Base-by-base conservation (phyloP, 306 rosid genomes). In the Leucaena leucocephala region DNA sequence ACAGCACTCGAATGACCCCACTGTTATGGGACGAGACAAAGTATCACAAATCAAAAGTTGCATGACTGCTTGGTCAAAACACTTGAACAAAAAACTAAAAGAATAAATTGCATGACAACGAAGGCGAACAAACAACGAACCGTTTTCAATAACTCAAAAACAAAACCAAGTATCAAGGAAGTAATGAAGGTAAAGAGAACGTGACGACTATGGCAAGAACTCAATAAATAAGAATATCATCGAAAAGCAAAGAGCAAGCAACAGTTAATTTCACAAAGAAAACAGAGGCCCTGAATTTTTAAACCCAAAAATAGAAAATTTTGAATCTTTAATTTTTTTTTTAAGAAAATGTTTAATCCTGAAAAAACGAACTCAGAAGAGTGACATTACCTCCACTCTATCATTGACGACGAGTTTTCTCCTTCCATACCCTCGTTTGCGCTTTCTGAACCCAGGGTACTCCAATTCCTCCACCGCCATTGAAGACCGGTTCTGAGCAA, bases 311-410 rank as follows among this genome's bases (percentile, higher is more conserved):
- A 71, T 45, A 7, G 40, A 27, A 27, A 9, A 12, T 4, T 34
- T 34, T 27, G 42, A 19, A 12, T 62, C 68, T 34, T 33, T 34
- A 34, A 62, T 3, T 34, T 35, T 1, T 1, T 50, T 17, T 42
- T 42, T 7, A 42, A 42, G 14, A 59, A 62, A 11, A 13, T 62
- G 67, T 34, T 14, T 13, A 12, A 62, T 27, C 3, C 64, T 4
- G 2, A 10, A 27, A 72, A 17, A 34, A 48, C 9, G 12, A 3
- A 16, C 12, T 10, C 4, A 63, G 50, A 68, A 22, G 15, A 33
- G 40, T 27, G 27, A 4, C 78, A 63, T 81, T 86, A 86, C 90
- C 90, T 86, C 90, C 1, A 86, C 87, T 50, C 68, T 84, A 6
- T 84, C 78, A 39, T 84, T 52, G 35, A 86, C 58, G 22, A 36